Evolutionary conservation across 139 green algal species (phyloP), one percentile per base, ranked within the genome.

Genomic region (Zygnema circumcarinatum): DNA sequence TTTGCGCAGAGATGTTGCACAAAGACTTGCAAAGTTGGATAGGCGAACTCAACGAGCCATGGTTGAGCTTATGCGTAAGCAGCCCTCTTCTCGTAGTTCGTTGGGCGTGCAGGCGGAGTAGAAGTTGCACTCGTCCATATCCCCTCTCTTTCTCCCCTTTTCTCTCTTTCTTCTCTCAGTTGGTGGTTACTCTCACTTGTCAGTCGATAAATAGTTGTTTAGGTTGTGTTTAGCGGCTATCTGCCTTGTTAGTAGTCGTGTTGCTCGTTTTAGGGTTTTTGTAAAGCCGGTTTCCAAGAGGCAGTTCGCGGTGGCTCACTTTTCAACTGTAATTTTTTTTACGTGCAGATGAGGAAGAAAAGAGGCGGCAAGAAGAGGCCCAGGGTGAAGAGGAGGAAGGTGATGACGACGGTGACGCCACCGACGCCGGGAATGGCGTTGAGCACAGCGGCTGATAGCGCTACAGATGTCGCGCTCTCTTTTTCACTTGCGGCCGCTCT

Each of bases 21-120:
- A 90, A 62, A 74, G 84, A 38, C 76, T 93, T n/a, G 90, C 84
- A 2, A 93, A 93, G 83, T 54, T 93, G 22, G 90, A 93, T 31
- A 80, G 75, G 47, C 76, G 84, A 3, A 93, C 90, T 56, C 90
- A 92, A 35, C 41, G 85, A 2, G 90, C 90, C 0, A 92, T 93
- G 89, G 62, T 93, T 11, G 90, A 91, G 47, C 72, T 92, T 41
- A 90, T 89, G 82, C 36, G 82, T 91, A 29, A 90, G 35, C 54
- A n/a, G n/a, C n/a, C n/a, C n/a, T n/a, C n/a, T n/a, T n/a, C n/a
- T n/a, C n/a, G n/a, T n/a, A n/a, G n/a, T n/a, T n/a, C n/a, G n/a
- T n/a, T n/a, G n/a, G n/a, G n/a, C n/a, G n/a, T n/a, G n/a, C n/a
- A n/a, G n/a, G n/a, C n/a, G n/a, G n/a, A n/a, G n/a, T n/a, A n/a